Base-by-base conservation (phyloP, 495 filamentous ascomycete species). In the Corynascus novoguineensis region DNA sequence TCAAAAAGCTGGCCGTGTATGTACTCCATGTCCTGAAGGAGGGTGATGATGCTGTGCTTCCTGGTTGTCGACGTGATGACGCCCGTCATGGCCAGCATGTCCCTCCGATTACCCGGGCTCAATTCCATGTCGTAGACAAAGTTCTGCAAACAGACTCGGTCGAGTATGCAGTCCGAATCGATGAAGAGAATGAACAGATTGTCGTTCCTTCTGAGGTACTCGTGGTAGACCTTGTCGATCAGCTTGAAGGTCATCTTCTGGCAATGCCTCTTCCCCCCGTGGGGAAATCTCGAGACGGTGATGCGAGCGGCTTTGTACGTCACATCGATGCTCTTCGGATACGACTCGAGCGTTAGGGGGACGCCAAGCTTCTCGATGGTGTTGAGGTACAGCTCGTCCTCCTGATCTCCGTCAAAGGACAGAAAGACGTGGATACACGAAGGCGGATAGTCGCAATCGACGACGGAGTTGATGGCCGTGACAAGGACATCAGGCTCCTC, bases 81-180 rank as follows among this genome's bases (percentile, higher is more conserved):
- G 10, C 93, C 93, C 4, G 93, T 97, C 93, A 97, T 97, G 34
- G 93, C 93, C 59, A 97, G 75, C 92, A 97, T 96, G 69, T 91
- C 91, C 60, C 86, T 82, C 65, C 88, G 85, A 74, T 90, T 95
- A 24, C 92, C 91, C 4, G 93, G 92, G 72, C 93, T 96, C 25
- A 98, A 77, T 69, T 98, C 92, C 93, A 98, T 98, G 66, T 97
- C 93, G 68, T 95, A 97, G 74, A 98, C 89, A 69, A 98, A 97
- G 62, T 98, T 98, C 70, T 97, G 92, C 59, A 98, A 81, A 70
- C 93, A 97, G 25, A 92, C 81, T 53, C 83, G 82, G 73, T 98
- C 92, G 37, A 97, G 76, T 63, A 98, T 95, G 74, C 93, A 97
- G 72, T 98, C 93, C 3, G 92, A 97, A 72, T 98, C 93, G 70